A percentile compares a stretch with the other conserved stretches of the same genome.
phyloP scores from a whole-genome alignment of 1,139 yeast species.

The Yamadazyma triangularis region DNA sequence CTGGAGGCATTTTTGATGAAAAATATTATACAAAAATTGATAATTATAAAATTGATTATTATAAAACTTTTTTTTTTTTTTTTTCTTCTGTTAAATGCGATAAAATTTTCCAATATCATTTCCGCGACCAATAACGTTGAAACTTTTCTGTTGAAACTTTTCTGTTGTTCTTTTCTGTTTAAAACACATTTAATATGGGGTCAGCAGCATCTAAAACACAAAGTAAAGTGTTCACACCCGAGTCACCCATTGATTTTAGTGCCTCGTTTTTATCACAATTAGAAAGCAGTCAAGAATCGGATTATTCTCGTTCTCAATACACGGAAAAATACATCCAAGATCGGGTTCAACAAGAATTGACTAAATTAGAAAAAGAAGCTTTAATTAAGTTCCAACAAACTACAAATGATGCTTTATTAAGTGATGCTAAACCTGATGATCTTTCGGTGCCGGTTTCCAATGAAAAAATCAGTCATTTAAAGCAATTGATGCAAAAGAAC shows the following conservation, averaged over 20 bases:
- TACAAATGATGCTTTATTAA: conserved; percentile 39
- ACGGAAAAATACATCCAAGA: conserved; percentile 77
- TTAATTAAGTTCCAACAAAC: conserved; percentile 51
- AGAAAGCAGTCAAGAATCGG: conserved; percentile 72
- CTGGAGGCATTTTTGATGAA: conserved; percentile 83
- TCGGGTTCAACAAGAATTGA: conserved; percentile 63
- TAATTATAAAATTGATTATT: too few relatives aligned
- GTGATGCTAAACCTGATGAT: conserved; percentile 23
- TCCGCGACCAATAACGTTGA: too few relatives aligned
- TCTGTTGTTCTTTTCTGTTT: too few relatives aligned
- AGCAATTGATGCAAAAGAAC: conserved; percentile 44
- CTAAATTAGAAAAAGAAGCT: conserved; percentile 58
- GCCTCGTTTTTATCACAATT: conserved; percentile 66
- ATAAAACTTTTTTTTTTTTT: too few relatives aligned
- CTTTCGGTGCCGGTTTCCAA: conserved; percentile 29
- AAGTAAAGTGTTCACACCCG: conserved; percentile 63
- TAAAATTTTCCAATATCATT: too few relatives aligned
- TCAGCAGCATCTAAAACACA: conserved; percentile 56
- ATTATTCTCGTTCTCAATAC: conserved; percentile 76
- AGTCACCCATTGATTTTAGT: conserved; percentile 72
- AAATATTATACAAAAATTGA: too few relatives aligned
- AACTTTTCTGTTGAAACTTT: too few relatives aligned
- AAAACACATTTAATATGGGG: too few relatives aligned
- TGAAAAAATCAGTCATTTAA: conserved; percentile 41
- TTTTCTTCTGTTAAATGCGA: too few relatives aligned